Percentiles rank a stretch among this genome's conserved stretches.
Conservation (phyloP, 2,329 filamentous ascomycete genomes). For the Phialocephala subalpina region DNA sequence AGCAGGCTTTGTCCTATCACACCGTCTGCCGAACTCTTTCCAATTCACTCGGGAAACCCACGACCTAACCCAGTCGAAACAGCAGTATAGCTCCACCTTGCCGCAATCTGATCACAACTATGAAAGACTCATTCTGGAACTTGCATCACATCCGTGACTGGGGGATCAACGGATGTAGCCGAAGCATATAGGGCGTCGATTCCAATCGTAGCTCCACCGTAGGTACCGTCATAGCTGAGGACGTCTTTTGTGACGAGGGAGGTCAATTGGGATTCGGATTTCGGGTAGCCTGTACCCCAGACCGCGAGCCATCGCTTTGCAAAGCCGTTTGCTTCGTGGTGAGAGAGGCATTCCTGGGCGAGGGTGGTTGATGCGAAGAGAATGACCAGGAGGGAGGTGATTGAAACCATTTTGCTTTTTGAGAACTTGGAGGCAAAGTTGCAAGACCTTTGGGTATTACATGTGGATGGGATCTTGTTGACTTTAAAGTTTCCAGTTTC, state of each 20-base stretch:
- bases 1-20: background rate
- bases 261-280: background rate
- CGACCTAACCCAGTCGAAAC: constrained; percentile 3
- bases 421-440: background rate
- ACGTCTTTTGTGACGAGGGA: background rate
- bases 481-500: background rate
- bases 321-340: constrained; percentile 1
- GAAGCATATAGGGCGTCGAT: constrained; percentile 12
- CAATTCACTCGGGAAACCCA: background rate
- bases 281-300: background rate
- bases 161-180: constrained; percentile 8
- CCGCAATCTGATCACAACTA: constrained; percentile 13
- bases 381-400: background rate
- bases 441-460: no score
- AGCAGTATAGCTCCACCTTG: constrained; percentile 9
- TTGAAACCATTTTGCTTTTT: constrained; percentile 10
- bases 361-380: constrained; percentile 6
- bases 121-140: constrained; percentile 12
- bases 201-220: background rate
- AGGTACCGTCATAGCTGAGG: constrained; percentile 4
- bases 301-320: constrained; percentile 8
- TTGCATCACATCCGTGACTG: constrained; percentile 2
- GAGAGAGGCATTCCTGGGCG: background rate
- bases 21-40: background rate
- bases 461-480: background rate